phyloP scores from a whole-genome alignment of 2,329 filamentous ascomycete genomes.

The Geosmithia putterillii region DNA sequence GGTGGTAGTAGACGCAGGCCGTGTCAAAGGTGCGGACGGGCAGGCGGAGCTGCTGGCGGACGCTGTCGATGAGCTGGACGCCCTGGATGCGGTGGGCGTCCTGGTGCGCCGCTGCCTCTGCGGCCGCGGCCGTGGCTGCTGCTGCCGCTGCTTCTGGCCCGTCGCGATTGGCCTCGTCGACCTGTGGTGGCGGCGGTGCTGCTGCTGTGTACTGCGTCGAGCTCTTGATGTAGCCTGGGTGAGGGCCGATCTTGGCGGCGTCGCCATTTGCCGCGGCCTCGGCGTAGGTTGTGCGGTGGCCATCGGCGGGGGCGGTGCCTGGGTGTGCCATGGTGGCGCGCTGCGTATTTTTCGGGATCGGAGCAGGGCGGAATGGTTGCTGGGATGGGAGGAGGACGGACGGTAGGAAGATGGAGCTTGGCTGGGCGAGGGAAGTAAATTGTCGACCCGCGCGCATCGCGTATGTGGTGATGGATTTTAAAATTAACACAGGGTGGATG shows the following conservation, averaged over 20 bases:
- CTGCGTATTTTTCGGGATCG: too few species aligned
- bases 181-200: conserved; percentile 68
- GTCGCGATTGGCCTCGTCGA: conserved; percentile 71
- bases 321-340: too few species aligned
- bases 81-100: conserved; percentile 73
- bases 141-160: conserved; percentile 27
- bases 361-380: too few species aligned
- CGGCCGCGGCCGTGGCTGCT: conserved; percentile 29
- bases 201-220: conserved; percentile 67
- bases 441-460: too few species aligned
- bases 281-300: too few species aligned
- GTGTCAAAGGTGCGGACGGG: conserved; percentile 83
- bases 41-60: conserved; percentile 68
- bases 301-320: too few species aligned
- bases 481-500: too few species aligned
- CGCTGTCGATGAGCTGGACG: conserved; percentile 77
- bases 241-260: conserved; percentile 21
- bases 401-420: too few species aligned
- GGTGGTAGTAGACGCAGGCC: conserved; percentile 86
- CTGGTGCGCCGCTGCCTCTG: conserved; percentile 66
- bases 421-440: too few species aligned
- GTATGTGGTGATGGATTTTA: too few species aligned
- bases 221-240: conserved; percentile 35
- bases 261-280: too few species aligned
- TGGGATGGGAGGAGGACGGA: too few species aligned